A percentile compares a stretch with the other conserved stretches of the same genome.
Conservation (phyloP, 371 early-diverging fungal species). For the Mortierella sp. region DNA sequence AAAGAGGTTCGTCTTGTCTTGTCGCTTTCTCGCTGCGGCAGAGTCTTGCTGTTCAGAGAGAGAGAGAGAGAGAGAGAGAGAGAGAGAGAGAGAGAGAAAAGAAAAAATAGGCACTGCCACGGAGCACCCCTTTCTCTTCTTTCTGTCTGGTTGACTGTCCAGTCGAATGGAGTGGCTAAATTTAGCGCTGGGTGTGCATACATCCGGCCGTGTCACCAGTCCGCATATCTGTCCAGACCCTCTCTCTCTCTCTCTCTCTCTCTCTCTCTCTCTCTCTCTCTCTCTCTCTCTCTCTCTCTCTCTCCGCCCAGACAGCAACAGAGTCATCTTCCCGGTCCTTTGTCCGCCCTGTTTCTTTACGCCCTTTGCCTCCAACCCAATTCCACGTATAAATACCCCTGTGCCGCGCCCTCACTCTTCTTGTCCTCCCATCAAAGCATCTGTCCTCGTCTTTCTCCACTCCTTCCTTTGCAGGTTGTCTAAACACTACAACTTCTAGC, state of each 20-base stretch:
- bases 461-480: not conserved
- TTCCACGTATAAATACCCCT: not conserved
- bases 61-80: too few relatives aligned
- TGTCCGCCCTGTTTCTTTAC: not conserved
- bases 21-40: too few relatives aligned
- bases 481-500: too few relatives aligned
- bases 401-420: slow-evolving; percentile 3
- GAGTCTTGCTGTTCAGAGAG: too few relatives aligned
- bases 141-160: not conserved
- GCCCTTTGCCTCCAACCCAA: not conserved
- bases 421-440: not conserved
- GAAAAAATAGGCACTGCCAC: too few relatives aligned
- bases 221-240: slow-evolving; percentile 4
- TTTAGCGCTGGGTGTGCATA: not conserved
- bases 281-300: not conserved
- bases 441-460: not conserved
- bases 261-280: slow-evolving; percentile 6
- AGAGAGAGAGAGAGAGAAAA: too few relatives aligned
- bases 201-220: not conserved
- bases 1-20: too few relatives aligned
- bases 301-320: not conserved
- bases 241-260: not conserved
- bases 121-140: not conserved
- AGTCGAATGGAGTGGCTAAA: too few relatives aligned
- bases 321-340: too few relatives aligned